Conservation (phyloP, 2,329 filamentous ascomycete genomes). For the Clarireedia homoeocarpa region DNA sequence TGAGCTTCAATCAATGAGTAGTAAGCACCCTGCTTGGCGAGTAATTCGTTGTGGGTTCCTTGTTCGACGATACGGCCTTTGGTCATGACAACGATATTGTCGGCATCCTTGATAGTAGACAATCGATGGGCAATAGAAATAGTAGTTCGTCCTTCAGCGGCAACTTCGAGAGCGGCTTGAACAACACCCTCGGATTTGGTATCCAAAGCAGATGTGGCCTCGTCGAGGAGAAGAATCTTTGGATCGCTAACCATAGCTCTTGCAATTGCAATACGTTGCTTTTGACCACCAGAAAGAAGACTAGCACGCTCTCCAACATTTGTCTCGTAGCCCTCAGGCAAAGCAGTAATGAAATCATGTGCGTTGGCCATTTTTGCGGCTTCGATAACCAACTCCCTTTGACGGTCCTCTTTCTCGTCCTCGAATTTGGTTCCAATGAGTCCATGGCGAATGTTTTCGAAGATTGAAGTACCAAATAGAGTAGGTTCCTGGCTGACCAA, state of each 20-base stretch:
- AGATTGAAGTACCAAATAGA: constrained; percentile 84
- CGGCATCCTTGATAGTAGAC: constrained; percentile 86
- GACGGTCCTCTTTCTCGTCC: constrained; percentile 56
- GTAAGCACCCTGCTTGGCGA: constrained; percentile 67
- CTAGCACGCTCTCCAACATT: constrained; percentile 95
- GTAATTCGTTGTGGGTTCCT: constrained; percentile 74
- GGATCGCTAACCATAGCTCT: constrained; percentile 85
- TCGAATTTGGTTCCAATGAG: constrained; percentile 79
- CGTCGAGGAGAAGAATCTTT: constrained; percentile 86
- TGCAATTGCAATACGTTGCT: constrained; percentile 93
- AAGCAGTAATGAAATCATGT: constrained; percentile 75
- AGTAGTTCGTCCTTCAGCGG: constrained; percentile 79
- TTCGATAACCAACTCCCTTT: constrained; percentile 63
- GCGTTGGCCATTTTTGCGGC: constrained; percentile 90
- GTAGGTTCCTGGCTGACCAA: constrained; percentile 91
- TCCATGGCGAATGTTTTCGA: constrained; percentile 82
- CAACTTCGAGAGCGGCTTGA: constrained; percentile 83
- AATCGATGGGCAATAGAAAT: constrained; percentile 94
- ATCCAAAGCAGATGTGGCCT: constrained; percentile 89
- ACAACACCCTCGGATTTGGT: constrained; percentile 93
- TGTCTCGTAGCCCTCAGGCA: constrained; percentile 87
- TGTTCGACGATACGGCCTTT: constrained; percentile 84
- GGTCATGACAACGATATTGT: constrained; percentile 94
- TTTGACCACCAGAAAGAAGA: constrained; percentile 87
- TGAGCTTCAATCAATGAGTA: constrained; percentile 83